Base-by-base conservation (phyloP, 768 basidiomycete species). In the Leccinum subtestaceum region DNA sequence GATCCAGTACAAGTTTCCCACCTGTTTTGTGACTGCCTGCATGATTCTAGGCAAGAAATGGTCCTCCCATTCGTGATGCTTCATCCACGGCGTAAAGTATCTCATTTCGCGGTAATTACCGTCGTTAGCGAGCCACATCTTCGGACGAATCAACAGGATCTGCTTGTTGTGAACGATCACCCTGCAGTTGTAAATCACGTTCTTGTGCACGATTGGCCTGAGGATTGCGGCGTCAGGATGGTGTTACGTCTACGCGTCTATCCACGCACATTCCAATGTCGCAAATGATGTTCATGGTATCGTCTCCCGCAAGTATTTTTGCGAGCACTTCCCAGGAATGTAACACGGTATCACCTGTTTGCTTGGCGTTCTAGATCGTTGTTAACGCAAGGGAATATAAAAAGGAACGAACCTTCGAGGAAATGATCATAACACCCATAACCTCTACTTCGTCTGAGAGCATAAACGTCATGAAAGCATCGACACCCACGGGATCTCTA, bases 121-220 rank as follows among this genome's bases (percentile, higher is more conserved):
- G 67, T 97, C 94, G 69, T 98, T 98, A 1, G 97, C 97, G 48
- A 99, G 80, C 97, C 97, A 99, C 95, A 99, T 95, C 78, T 98
- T 99, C 0, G 97, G 97, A 23, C 97, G 86, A 63, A 99, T 98
- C 62, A 98, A 85, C 1, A 98, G 75, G 60, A 99, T 95, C 75
- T 92, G 83, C 56, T 85, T 81, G 74, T 95, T 81, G 69, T 93
- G 83, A 46, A 95, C 84, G 70, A 98, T 88, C 36, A 98, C 80
- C 19, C 97, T 88, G 72, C 94, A 97, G 70, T 99, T 99, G 77
- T 98, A 98, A 63, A 89, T 95, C 50, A 95, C 94, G 70, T 97
- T 98, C 82, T 98, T 98, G 82, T 99, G 97, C 2, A 89, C 83
- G 56, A 99, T 84, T 1, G 97, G 96, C 96, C 96, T 99, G 60